Conservation (phyloP, 352 stramenopile species). For the Pythium sukuiense region DNA sequence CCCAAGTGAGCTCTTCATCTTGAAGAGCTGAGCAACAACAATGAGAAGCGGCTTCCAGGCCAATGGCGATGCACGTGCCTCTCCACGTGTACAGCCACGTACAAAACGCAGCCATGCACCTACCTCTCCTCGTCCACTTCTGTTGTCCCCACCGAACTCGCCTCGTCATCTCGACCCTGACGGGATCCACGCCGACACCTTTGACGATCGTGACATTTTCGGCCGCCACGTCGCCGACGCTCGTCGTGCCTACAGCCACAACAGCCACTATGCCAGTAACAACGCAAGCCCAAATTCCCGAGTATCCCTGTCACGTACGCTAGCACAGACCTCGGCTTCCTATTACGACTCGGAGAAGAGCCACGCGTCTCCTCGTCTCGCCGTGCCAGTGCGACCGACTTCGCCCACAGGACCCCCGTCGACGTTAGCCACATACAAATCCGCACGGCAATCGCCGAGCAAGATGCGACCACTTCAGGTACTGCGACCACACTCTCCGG, state of each 20-base stretch:
- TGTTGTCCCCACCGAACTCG: slow-evolving; percentile 12
- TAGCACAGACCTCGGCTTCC: slow-evolving; percentile 1
- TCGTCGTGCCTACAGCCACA: background rate
- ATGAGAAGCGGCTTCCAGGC: background rate
- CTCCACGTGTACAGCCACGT: slow-evolving; percentile 1
- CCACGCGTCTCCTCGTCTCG: slow-evolving; percentile 12
- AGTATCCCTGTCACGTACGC: slow-evolving; percentile 6
- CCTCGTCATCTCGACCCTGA: slow-evolving; percentile 25
- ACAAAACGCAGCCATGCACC: slow-evolving; percentile 1
- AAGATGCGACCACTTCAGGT: slow-evolving; percentile 20
- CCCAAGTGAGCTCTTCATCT: background rate
- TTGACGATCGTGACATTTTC: slow-evolving; percentile 34
- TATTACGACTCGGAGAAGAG: slow-evolving; percentile 15
- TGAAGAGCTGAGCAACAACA: background rate
- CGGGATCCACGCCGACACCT: slow-evolving; percentile 14
- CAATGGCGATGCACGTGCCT: background rate
- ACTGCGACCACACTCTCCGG: slow-evolving; percentile 25
- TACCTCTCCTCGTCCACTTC: background rate
- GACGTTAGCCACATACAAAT: background rate
- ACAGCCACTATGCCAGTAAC: background rate
- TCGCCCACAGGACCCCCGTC: slow-evolving; percentile 3
- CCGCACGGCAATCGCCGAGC: slow-evolving; percentile 6
- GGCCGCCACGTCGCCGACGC: slow-evolving; percentile 19
- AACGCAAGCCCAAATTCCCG: background rate
- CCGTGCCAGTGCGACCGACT: background rate